phyloP scores from a whole-genome alignment of 2,329 filamentous ascomycete genomes.

The Colletotrichum orbiculare region DNA sequence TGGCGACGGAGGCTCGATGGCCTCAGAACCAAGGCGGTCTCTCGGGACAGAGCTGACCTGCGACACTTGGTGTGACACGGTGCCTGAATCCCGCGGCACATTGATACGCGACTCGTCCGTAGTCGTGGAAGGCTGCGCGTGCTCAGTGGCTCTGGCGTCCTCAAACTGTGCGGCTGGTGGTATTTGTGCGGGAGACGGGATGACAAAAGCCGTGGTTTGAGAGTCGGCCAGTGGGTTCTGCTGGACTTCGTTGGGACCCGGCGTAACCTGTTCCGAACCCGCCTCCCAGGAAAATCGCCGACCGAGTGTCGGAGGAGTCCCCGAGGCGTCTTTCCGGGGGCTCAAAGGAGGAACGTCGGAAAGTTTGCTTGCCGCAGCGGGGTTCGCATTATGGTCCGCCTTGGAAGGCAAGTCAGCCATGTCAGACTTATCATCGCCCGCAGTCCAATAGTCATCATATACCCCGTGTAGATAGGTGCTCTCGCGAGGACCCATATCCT shows the following conservation, averaged over 20 bases:
- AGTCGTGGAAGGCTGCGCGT: constrained; percentile 1
- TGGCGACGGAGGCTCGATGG: constrained; percentile 56
- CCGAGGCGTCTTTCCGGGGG: constrained; percentile 34
- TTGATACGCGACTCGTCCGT: constrained; percentile 17
- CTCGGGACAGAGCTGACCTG: constrained; percentile 48
- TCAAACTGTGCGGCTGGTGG: background rate
- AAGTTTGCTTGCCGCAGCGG: constrained; percentile 5
- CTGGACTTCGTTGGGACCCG: constrained; percentile 11
- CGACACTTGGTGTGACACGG: constrained; percentile 50
- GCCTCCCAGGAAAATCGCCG: constrained; percentile 58
- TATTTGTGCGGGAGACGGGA: background rate
- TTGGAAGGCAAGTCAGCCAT: constrained; percentile 16
- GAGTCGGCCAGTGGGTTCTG: constrained; percentile 5
- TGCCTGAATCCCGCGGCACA: constrained; percentile 12
- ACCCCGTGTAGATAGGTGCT: constrained; percentile 74
- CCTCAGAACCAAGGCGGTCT: constrained; percentile 40
- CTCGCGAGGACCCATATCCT: constrained; percentile 51
- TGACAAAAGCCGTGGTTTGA: background rate
- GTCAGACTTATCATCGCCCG: constrained; percentile 53
- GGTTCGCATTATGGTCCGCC: background rate
- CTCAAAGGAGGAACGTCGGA: constrained; percentile 32
- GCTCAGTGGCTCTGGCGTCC: constrained; percentile 3
- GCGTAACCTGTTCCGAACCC: constrained; percentile 39
- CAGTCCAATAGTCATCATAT: constrained; percentile 75
- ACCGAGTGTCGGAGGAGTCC: constrained; percentile 18